These are phyloP conservation scores for Teunomyces gatunensis DNA, from an alignment of 805 yeast genomes.

Conservation along the genomic window DNA sequence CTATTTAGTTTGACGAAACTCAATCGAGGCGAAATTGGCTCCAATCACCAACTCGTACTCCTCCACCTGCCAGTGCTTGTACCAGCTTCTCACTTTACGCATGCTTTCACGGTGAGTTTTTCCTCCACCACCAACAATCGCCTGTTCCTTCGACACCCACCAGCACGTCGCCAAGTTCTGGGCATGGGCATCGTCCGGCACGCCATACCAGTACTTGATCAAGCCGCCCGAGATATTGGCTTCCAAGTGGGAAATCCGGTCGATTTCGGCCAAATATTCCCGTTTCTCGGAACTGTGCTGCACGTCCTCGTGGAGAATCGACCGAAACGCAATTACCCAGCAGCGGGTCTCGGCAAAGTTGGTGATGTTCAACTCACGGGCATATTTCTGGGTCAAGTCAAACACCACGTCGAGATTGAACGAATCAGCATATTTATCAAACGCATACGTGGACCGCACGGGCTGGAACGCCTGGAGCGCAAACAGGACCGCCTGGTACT, in stretches of 20 bases:
- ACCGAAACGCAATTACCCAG: slow-evolving; percentile 35
- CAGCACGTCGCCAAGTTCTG: slow-evolving; percentile 40
- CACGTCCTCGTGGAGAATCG: slow-evolving; percentile 25
- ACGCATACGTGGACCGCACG: slow-evolving; percentile 19
- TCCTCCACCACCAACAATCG: slow-evolving; percentile 34
- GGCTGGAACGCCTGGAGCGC: slow-evolving; percentile 28
- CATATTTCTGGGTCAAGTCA: slow-evolving; percentile 12
- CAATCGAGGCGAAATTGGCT: background rate
- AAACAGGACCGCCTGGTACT: slow-evolving; percentile 23
- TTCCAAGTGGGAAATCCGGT: slow-evolving; percentile 31
- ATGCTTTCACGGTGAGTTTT: slow-evolving; percentile 30
- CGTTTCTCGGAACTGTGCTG: slow-evolving; percentile 22
- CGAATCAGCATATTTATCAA: slow-evolving; percentile 18
- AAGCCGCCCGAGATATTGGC: slow-evolving; percentile 37
- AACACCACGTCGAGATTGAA: slow-evolving; percentile 28
- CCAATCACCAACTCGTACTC: slow-evolving; percentile 22
- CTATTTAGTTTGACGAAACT: background rate
- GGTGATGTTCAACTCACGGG: slow-evolving; percentile 7
- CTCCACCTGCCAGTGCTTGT: slow-evolving; percentile 33
- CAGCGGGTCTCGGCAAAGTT: slow-evolving; percentile 14
- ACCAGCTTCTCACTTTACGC: slow-evolving; percentile 30
- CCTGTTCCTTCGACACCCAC: slow-evolving; percentile 30
- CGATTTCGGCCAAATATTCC: slow-evolving; percentile 24
- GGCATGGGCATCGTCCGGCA: slow-evolving; percentile 29
- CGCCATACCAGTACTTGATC: slow-evolving; percentile 39